Base-by-base conservation (phyloP, 2,329 filamentous ascomycete genomes). In the Monosporascus sp. region DNA sequence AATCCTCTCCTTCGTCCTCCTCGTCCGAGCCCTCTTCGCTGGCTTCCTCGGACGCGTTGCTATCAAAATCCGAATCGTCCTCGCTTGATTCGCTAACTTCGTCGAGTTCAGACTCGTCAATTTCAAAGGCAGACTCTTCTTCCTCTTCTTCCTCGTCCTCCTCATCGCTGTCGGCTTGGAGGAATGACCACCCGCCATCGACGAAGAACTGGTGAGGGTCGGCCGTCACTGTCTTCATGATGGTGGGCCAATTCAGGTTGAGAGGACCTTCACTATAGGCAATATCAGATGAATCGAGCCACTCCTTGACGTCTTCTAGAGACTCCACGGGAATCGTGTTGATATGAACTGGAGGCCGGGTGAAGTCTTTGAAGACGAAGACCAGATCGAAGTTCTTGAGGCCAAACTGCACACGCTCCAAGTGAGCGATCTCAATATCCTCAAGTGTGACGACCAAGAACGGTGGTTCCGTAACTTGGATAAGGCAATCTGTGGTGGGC, bases 341-440 rank as follows among this genome's bases (percentile, higher is more conserved):
- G 78, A 99, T 88, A 70, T 99, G 94, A 52, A 88, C 88, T 1
- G 93, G 93, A 3, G 90, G 73, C n/a, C 92, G 84, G 51, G 88
- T 84, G 72, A 96, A 97, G 74, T 99, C 94, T 67, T 97, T 97
- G 79, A 96, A 97, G 38, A 99, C 89, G 66, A 97, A 92, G 20
- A 99, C 94, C 71, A 99, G 85, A 72, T 99, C 94, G 70, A 99
- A 99, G 72, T 99, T 99, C 79, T 97, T 97, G 56, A 99, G 80
- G 37, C 94, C 95, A 65, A 99, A 99, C 73, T 93, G 80, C 18
- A 99, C 94, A 75, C 93, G 89, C 72, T 99, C 94, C 54, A 99
- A 77, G 73, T 99, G 94, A 17, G 94, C 94, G 61, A 97, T 83
- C 71, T 99, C 94, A 59, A 99, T 94, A 65, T 99, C 94, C 49